Percentiles rank a stretch among this genome's conserved stretches.
Conservation (phyloP, 306 rosid genomes). For the Quercus glauca region DNA sequence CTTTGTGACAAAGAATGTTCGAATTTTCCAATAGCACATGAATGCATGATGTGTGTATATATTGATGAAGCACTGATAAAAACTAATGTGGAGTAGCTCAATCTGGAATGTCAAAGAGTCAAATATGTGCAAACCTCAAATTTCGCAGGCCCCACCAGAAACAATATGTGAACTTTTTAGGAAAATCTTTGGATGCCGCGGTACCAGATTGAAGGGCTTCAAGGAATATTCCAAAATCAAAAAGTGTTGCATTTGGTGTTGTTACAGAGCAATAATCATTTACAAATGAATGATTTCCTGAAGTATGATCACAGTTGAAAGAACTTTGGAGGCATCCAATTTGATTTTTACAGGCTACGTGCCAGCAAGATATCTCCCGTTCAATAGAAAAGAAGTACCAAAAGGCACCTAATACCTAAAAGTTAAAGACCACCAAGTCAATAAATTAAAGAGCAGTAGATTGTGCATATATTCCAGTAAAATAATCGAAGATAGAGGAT, state of each 20-base stretch:
- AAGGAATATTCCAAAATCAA: slow-evolving; percentile 81
- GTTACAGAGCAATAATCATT: slow-evolving; percentile 57
- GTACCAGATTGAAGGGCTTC: slow-evolving; percentile 84
- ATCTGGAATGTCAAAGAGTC: too few relatives aligned
- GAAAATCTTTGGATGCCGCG: slow-evolving; percentile 62
- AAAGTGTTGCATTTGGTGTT: slow-evolving; percentile 25
- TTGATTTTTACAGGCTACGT: slow-evolving; percentile 38
- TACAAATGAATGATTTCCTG: slow-evolving; percentile 23
- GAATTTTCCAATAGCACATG: too few relatives aligned
- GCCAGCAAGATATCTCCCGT: slow-evolving; percentile 87
- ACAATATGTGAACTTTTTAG: slow-evolving; percentile 68
- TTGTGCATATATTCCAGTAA: too few relatives aligned
- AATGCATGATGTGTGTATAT: too few relatives aligned
- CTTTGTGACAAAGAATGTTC: too few relatives aligned
- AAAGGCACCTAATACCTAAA: slow-evolving; percentile 82
- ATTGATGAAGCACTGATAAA: too few relatives aligned
- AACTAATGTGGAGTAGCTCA: too few relatives aligned
- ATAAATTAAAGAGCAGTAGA: too few relatives aligned
- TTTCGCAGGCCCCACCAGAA: slow-evolving; percentile 91
- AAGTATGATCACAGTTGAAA: slow-evolving; percentile 40
- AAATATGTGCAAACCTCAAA: slow-evolving; percentile 57
- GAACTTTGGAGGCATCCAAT: slow-evolving; percentile 21
- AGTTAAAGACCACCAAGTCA: slow-evolving; percentile 9
- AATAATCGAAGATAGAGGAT: too few relatives aligned
- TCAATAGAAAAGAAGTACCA: slow-evolving; percentile 84